These are phyloP conservation scores for Kurtzmaniella natalensis DNA, from an alignment of 1,139 yeast genomes.

Conservation along the genomic window DNA sequence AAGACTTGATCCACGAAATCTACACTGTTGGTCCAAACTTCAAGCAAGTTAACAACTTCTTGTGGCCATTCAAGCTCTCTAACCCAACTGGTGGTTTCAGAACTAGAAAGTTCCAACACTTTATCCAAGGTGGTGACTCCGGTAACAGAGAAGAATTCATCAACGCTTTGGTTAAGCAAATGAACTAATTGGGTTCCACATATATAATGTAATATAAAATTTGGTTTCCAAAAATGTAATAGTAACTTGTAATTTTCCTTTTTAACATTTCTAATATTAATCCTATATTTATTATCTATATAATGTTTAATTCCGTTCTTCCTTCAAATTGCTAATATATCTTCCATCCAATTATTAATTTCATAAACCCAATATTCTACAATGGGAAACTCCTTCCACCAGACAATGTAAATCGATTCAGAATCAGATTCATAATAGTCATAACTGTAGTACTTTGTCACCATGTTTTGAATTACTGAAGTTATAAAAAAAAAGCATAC, in stretches of 20 bases:
- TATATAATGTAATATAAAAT: too few species aligned
- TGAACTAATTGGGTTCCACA: slow-evolving; percentile 75
- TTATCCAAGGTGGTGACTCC: slow-evolving; percentile 99
- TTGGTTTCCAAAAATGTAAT: too few species aligned
- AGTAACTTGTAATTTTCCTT: too few species aligned
- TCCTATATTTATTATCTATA: too few species aligned
- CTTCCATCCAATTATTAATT: slow-evolving; percentile 16
- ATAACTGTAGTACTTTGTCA: too few species aligned
- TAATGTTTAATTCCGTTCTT: too few species aligned
- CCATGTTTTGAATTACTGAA: too few species aligned
- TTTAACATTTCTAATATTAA: too few species aligned
- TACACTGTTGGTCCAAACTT: slow-evolving; percentile 99
- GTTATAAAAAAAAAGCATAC: too few species aligned
- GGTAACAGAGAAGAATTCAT: slow-evolving; percentile 99
- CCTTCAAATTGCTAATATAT: too few species aligned
- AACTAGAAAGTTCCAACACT: slow-evolving; percentile 99
- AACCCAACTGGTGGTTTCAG: slow-evolving; percentile 99
- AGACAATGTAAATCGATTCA: slow-evolving; percentile 10
- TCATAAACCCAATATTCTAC: slow-evolving; percentile 26
- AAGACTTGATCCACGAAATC: slow-evolving; percentile 98
- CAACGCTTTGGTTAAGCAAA: slow-evolving; percentile 95
- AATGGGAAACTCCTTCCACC: slow-evolving; percentile 36
- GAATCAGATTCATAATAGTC: too few species aligned
- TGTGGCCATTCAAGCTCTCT: slow-evolving; percentile 99
- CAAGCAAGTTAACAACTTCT: slow-evolving; percentile 99